Conservation (phyloP, 495 filamentous ascomycete species). For the Neurospora sp. region DNA sequence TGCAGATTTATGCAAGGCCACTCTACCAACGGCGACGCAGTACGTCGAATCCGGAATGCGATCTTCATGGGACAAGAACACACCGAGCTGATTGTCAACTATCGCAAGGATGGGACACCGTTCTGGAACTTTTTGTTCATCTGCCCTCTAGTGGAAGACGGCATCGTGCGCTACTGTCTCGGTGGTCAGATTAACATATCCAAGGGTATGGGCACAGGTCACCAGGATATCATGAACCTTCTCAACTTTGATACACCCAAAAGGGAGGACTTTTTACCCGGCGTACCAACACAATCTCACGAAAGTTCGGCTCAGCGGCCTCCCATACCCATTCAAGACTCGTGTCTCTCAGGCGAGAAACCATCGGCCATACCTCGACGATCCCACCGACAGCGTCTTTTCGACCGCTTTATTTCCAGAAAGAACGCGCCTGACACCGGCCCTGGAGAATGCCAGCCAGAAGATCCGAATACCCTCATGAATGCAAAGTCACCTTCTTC, state of each 20-base stretch:
- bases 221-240: constrained; percentile 39
- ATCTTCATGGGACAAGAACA: constrained; percentile 33
- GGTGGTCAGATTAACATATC: constrained; percentile 49
- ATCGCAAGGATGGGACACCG: constrained; percentile 40
- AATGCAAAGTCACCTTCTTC: background rate
- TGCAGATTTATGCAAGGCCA: constrained; percentile 42
- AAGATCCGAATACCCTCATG: background rate
- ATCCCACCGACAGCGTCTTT: background rate
- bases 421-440: background rate
- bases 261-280: background rate
- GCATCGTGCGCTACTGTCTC: constrained; percentile 37
- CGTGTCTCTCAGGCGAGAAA: background rate
- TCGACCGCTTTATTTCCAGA: background rate
- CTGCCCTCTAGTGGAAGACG: constrained; percentile 37
- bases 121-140: constrained; percentile 48
- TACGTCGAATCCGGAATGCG: constrained; percentile 29
- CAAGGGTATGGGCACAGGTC: constrained; percentile 34
- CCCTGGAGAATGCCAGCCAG: background rate
- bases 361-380: background rate
- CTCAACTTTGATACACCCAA: constrained; percentile 19
- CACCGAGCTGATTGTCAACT: constrained; percentile 43
- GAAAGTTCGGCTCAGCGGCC: background rate
- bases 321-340: background rate
- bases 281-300: background rate
- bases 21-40: constrained; percentile 32